phyloP scores from a whole-genome alignment of 495 filamentous ascomycete species.

The Tuber microsphaerosporum region DNA sequence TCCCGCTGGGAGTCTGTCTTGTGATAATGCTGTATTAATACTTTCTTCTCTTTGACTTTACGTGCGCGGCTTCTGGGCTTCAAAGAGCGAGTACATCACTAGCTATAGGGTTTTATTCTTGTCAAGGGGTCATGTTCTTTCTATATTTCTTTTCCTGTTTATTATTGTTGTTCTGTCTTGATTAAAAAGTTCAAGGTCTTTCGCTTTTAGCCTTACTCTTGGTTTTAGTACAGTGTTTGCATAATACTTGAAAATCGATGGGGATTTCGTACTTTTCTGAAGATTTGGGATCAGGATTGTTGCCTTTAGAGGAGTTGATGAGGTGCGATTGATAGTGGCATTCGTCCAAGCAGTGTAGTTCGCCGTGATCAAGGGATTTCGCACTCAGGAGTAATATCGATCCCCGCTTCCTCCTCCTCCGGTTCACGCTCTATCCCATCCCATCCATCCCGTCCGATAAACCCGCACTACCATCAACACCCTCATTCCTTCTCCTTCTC shows the following conservation, averaged over 20 bases:
- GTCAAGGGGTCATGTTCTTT: not conserved
- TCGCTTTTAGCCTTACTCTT: not conserved
- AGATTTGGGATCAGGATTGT: no score
- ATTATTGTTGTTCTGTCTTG: not conserved
- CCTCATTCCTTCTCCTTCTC: not conserved
- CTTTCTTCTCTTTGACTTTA: not conserved
- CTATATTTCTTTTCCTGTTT: not conserved
- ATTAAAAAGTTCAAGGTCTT: not conserved
- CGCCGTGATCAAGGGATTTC: not conserved
- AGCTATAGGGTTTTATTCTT: not conserved
- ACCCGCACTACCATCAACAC: not conserved
- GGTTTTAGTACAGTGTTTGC: not conserved
- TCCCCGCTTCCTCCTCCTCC: not conserved
- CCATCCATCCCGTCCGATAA: not conserved
- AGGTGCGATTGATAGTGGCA: not conserved
- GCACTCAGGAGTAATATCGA: not conserved
- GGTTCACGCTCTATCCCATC: not conserved
- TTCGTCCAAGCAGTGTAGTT: not conserved
- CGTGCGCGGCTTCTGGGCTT: not conserved
- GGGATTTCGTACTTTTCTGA: not conserved
- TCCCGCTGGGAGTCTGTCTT: not conserved
- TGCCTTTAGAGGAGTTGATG: not conserved
- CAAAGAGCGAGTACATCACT: not conserved
- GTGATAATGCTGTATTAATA: constrained; percentile 4
- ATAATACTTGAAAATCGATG: not conserved